These are phyloP conservation scores for Herpetomonas muscarum DNA, from an alignment of 208 protist species.

Conservation along the genomic window DNA sequence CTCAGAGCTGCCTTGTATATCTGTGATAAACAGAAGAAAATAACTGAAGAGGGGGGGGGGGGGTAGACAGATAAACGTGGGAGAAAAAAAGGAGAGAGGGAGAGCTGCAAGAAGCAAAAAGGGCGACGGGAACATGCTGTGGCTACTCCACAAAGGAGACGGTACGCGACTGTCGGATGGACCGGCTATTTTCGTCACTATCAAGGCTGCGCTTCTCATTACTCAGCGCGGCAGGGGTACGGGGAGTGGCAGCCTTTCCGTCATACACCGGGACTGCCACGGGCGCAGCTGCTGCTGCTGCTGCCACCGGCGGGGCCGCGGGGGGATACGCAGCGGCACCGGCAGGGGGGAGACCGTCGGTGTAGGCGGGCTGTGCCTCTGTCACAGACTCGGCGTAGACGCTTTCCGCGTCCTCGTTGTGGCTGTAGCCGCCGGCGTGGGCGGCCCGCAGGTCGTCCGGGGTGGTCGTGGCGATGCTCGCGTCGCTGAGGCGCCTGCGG, in stretches of 20 bases:
- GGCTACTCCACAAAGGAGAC: conserved; percentile 5
- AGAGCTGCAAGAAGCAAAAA: background rate
- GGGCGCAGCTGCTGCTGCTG: too few species aligned
- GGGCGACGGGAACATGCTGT: too few species aligned
- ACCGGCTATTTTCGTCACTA: background rate
- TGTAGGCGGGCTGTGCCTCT: background rate
- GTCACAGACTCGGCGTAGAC: background rate
- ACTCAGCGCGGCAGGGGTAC: background rate
- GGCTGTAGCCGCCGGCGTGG: background rate
- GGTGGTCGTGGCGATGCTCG: background rate
- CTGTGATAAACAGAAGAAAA: background rate
- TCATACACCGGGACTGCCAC: too few species aligned
- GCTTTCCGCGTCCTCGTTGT: background rate
- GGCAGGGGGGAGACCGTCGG: too few species aligned
- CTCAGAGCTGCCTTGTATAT: background rate
- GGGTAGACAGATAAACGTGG: background rate
- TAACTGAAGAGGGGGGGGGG: conserved; percentile 1
- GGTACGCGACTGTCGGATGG: background rate
- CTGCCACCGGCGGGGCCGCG: too few species aligned
- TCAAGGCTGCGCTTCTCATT: background rate
- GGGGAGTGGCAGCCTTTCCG: background rate
- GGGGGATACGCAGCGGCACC: too few species aligned
- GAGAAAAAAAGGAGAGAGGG: background rate
- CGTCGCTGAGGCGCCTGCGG: background rate
- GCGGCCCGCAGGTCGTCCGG: background rate